phyloP scores from a whole-genome alignment of 768 basidiomycete species.

The Mrakia hoshinonis region DNA sequence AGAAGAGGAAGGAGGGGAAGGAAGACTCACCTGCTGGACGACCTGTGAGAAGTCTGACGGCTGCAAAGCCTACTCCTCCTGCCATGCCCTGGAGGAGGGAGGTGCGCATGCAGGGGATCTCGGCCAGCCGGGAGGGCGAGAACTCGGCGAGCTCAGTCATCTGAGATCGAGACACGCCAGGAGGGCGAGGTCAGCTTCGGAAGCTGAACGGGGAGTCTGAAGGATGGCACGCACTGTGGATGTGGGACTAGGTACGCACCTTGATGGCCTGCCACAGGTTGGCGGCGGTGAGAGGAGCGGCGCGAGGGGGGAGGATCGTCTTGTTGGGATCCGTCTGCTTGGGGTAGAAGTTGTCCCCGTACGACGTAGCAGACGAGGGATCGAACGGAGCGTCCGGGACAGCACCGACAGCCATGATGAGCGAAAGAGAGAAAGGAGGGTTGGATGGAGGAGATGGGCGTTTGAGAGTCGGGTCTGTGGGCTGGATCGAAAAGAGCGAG shows the following conservation, averaged over 20 bases:
- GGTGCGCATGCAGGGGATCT: constrained; percentile 23
- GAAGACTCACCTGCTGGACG: constrained; percentile 14
- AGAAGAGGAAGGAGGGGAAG: not conserved
- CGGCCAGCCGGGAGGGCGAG: constrained; percentile 7
- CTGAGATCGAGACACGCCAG: not conserved
- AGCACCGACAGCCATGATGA: not conserved
- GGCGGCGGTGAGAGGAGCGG: not conserved
- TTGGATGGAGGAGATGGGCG: not conserved
- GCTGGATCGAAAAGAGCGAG: not conserved
- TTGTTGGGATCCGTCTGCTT: constrained; percentile 21
- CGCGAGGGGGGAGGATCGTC: constrained; percentile 17
- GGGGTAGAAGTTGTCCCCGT: constrained; percentile 18
- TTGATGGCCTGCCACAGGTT: constrained; percentile 25
- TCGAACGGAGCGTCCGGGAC: constrained; percentile 8
- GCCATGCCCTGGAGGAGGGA: constrained; percentile 21
- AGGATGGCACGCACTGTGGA: not conserved
- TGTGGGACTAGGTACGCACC: not conserved
- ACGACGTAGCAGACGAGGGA: not conserved
- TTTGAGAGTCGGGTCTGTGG: not conserved
- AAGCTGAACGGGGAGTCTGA: not conserved
- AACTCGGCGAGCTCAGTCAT: constrained; percentile 17
- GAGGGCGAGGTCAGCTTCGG: not conserved
- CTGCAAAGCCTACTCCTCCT: constrained; percentile 19
- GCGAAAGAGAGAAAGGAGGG: not conserved
- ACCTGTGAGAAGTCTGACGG: constrained; percentile 4